phyloP scores from a whole-genome alignment of 2,329 filamentous ascomycete species.

The Salinomyces thailandicus region DNA sequence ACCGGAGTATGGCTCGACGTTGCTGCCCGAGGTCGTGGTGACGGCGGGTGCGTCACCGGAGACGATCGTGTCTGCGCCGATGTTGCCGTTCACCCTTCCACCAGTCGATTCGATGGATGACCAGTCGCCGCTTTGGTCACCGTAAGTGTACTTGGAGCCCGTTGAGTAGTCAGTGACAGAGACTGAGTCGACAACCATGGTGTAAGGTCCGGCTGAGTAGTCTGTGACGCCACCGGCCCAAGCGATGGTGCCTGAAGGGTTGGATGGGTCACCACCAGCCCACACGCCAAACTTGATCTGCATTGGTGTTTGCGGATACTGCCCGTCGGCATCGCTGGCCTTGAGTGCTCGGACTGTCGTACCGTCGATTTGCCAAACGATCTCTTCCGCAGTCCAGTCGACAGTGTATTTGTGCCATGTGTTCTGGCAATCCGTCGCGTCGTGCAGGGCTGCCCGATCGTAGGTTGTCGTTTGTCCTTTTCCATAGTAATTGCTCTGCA shows the following conservation, averaged over 20 bases:
- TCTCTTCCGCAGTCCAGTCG: slow-evolving; percentile 79
- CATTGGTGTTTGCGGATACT: slow-evolving; percentile 95
- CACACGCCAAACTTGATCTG: slow-evolving; percentile 85
- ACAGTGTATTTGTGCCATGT: slow-evolving; percentile 77
- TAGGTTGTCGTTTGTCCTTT: slow-evolving; percentile 80
- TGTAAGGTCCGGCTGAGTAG: slow-evolving; percentile 73
- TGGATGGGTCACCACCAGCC: slow-evolving; percentile 78
- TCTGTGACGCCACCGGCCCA: slow-evolving; percentile 85
- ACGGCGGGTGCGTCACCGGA: slow-evolving; percentile 45
- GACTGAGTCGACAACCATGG: slow-evolving; percentile 70
- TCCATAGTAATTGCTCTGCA: slow-evolving; percentile 97
- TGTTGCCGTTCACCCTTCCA: slow-evolving; percentile 54
- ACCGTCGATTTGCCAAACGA: slow-evolving; percentile 79
- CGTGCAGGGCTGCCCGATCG: slow-evolving; percentile 76
- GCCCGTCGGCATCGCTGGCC: slow-evolving; percentile 55
- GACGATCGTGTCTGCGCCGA: slow-evolving; percentile 39
- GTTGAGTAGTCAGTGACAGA: slow-evolving; percentile 86
- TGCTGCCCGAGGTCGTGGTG: slow-evolving; percentile 51
- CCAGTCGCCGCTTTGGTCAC: slow-evolving; percentile 63
- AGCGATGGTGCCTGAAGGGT: slow-evolving; percentile 68
- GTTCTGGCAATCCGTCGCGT: slow-evolving; percentile 56
- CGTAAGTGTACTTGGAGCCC: slow-evolving; percentile 73
- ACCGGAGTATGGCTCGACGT: slow-evolving; percentile 53
- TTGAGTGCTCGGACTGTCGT: slow-evolving; percentile 65
- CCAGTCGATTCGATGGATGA: slow-evolving; percentile 70